These are phyloP conservation scores for Monosporascus ibericus DNA, from an alignment of 2,329 filamentous ascomycete genomes.

Conservation along the genomic window DNA sequence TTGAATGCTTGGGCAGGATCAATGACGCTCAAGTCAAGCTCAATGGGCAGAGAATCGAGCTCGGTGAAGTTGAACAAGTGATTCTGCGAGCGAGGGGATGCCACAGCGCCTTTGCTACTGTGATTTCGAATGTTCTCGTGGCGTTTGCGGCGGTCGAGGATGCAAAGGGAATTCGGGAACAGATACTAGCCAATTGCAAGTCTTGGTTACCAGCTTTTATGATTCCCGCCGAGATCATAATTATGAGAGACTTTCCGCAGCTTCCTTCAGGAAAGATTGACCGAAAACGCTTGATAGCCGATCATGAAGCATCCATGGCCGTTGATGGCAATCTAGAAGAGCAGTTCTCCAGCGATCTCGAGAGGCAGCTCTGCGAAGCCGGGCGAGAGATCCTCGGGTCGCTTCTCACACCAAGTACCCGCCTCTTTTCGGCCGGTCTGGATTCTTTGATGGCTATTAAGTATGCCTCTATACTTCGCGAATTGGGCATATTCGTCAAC, in stretches of 20 bases:
- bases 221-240: slow-evolving; percentile 68
- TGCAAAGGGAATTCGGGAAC: slow-evolving; percentile 26
- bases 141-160: slow-evolving; percentile 61
- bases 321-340: slow-evolving; percentile 13
- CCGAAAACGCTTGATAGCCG: slow-evolving; percentile 53
- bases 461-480: slow-evolving; percentile 58
- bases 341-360: slow-evolving; percentile 25
- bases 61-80: slow-evolving; percentile 72
- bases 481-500: slow-evolving; percentile 45
- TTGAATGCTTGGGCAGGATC: slow-evolving; percentile 82
- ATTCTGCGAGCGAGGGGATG: slow-evolving; percentile 56
- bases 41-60: slow-evolving; percentile 74
- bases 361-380: slow-evolving; percentile 28
- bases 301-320: slow-evolving; percentile 35
- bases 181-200: slow-evolving; percentile 54
- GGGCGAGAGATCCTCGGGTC: slow-evolving; percentile 21
- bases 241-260: slow-evolving; percentile 61
- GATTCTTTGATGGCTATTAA: slow-evolving; percentile 37
- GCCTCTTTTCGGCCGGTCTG: slow-evolving; percentile 28
- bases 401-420: slow-evolving; percentile 19
- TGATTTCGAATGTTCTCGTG: slow-evolving; percentile 64
- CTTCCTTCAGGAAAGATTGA: slow-evolving; percentile 82
- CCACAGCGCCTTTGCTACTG: slow-evolving; percentile 59
- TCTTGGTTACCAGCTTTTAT: slow-evolving; percentile 78
- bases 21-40: slow-evolving; percentile 79